phyloP scores from a whole-genome alignment of 352 stramenopile genomes.

The Phytophthora pseudosyringae region DNA sequence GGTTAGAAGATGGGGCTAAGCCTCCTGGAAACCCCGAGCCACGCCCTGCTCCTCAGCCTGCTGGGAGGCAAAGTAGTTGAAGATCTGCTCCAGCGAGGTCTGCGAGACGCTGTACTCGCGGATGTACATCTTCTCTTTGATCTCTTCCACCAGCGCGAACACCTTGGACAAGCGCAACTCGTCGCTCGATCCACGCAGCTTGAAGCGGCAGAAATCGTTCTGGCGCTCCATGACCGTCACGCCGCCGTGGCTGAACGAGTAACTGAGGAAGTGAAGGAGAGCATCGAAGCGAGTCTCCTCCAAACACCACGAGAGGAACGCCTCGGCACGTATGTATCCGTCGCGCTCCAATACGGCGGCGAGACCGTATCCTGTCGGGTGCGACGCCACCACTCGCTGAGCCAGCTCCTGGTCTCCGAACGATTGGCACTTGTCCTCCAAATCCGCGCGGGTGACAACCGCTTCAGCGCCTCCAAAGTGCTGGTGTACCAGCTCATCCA shows the following conservation, averaged over 20 bases:
- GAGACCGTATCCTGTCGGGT: slow-evolving; percentile 74
- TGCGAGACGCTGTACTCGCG: slow-evolving; percentile 90
- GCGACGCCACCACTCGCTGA: slow-evolving; percentile 51
- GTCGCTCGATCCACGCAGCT: slow-evolving; percentile 61
- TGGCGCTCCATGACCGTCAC: slow-evolving; percentile 62
- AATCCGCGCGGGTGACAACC: slow-evolving; percentile 42
- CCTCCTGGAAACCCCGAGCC: slow-evolving; percentile 43
- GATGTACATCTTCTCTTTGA: slow-evolving; percentile 66
- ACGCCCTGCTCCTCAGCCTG: slow-evolving; percentile 58
- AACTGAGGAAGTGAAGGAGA: slow-evolving; percentile 39
- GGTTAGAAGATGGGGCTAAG: slow-evolving; percentile 5
- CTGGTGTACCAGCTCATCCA: slow-evolving; percentile 38
- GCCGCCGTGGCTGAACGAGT: slow-evolving; percentile 42
- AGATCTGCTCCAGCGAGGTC: slow-evolving; percentile 92
- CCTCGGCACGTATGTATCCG: slow-evolving; percentile 46
- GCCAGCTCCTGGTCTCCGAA: slow-evolving; percentile 49
- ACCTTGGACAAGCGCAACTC: slow-evolving; percentile 66
- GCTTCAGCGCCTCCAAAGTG: slow-evolving; percentile 36
- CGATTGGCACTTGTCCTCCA: slow-evolving; percentile 48
- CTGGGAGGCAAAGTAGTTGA: slow-evolving; percentile 87
- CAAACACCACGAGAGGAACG: slow-evolving; percentile 74
- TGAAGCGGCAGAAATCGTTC: slow-evolving; percentile 68
- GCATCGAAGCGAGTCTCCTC: slow-evolving; percentile 60
- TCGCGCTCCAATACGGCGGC: slow-evolving; percentile 59
- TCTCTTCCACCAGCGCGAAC: slow-evolving; percentile 75